Evolutionary conservation across 495 filamentous ascomycete species (phyloP).

Genomic region (Neurospora discreta): DNA sequence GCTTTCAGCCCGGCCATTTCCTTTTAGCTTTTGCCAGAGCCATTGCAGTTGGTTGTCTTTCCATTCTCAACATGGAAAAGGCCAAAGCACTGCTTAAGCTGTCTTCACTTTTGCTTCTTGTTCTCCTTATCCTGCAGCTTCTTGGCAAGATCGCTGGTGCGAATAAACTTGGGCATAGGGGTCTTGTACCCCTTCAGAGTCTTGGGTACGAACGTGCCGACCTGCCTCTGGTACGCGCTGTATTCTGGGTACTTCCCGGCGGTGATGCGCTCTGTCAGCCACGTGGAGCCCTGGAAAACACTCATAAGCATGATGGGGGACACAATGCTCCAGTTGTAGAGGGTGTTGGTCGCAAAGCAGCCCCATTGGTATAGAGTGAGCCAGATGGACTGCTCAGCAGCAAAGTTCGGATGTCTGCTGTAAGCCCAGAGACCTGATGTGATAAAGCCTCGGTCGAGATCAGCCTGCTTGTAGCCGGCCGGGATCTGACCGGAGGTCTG

Average conservation of each 20-base stretch:
- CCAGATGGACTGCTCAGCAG: conserved; percentile 89
- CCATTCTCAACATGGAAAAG: not conserved
- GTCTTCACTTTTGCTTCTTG: conserved; percentile 25
- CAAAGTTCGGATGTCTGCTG: conserved; percentile 89
- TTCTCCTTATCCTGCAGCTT: conserved; percentile 16
- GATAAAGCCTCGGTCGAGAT: conserved; percentile 86
- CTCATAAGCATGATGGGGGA: conserved; percentile 59
- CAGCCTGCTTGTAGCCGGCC: conserved; percentile 47
- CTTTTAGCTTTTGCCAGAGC: not conserved
- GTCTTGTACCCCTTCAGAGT: conserved; percentile 23
- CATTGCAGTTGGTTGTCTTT: not conserved
- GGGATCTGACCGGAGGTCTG: conserved; percentile 59
- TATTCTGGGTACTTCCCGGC: conserved; percentile 83
- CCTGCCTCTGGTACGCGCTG: conserved; percentile 64
- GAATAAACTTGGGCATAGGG: conserved; percentile 29
- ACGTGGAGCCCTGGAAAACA: conserved; percentile 82
- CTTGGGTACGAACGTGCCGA: conserved; percentile 74
- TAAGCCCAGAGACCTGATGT: conserved; percentile 76
- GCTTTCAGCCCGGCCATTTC: not conserved
- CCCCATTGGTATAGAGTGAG: conserved; percentile 76
- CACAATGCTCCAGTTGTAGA: conserved; percentile 68
- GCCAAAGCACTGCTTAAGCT: not conserved
- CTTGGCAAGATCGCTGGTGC: conserved; percentile 36
- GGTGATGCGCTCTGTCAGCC: conserved; percentile 74
- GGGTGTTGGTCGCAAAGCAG: conserved; percentile 55